Evolutionary conservation across 2,329 filamentous ascomycete species (phyloP).

Genomic region (Fusarium xylarioides): DNA sequence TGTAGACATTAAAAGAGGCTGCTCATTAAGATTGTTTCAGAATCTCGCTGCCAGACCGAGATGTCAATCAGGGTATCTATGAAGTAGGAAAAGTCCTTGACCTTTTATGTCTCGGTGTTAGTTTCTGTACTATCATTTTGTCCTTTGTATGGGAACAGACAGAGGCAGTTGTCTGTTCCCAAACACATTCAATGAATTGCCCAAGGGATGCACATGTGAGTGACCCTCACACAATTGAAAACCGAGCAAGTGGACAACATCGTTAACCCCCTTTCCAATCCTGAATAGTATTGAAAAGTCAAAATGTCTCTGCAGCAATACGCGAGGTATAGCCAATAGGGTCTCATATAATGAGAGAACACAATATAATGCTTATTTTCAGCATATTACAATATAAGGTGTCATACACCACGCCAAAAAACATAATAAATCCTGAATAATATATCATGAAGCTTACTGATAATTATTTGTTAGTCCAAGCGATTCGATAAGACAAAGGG

Average conservation of each 20-base stretch:
- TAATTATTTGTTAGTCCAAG: no score
- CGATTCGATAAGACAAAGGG: background rate
- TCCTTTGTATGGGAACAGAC: background rate
- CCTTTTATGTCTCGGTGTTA: background rate
- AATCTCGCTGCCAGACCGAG: background rate
- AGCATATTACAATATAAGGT: no score
- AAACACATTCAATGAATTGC: background rate
- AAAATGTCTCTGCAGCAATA: no score
- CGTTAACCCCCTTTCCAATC: fast-evolving
- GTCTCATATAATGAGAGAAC: no score
- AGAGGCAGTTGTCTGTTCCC: background rate
- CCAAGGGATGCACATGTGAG: background rate
- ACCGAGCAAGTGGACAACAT: background rate
- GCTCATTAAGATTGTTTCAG: background rate
- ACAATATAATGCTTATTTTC: no score
- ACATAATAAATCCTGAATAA: background rate
- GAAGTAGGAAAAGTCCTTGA: no score
- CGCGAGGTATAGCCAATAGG: no score
- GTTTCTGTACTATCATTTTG: fast-evolving
- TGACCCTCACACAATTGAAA: background rate
- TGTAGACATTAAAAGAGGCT: background rate
- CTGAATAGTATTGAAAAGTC: background rate
- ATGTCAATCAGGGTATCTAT: background rate
- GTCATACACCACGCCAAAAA: no score
- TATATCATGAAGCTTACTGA: no score